A percentile compares a stretch with the other conserved stretches of the same genome.
phyloP scores from a whole-genome alignment of 768 basidiomycete genomes.

The Suillus subaureus region DNA sequence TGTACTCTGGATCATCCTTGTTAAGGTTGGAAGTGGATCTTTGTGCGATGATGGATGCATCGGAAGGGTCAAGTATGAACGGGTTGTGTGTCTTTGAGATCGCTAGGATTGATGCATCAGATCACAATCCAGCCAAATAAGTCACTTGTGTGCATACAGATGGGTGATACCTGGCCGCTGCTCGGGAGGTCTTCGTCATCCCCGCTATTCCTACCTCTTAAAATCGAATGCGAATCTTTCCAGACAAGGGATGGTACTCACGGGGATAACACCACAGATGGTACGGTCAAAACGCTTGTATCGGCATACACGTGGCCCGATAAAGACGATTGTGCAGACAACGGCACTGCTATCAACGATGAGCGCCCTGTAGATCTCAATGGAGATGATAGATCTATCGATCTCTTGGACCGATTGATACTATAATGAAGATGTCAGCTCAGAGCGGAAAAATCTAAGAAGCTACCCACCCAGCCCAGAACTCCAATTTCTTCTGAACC shows the following conservation, averaged over 20 bases:
- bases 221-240: background rate
- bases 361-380: conserved; percentile 24
- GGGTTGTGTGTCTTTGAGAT: conserved; percentile 24
- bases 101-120: conserved; percentile 21
- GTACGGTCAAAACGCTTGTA: conserved; percentile 33
- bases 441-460: background rate
- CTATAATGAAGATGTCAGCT: conserved; percentile 22
- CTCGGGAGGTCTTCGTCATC: conserved; percentile 74
- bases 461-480: conserved; percentile 49
- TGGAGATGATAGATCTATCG: conserved; percentile 29
- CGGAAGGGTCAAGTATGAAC: conserved; percentile 32
- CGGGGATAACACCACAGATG: conserved; percentile 44
- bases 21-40: conserved; percentile 1
- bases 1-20: conserved; percentile 25
- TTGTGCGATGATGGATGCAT: conserved; percentile 14
- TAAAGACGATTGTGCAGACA: conserved; percentile 38
- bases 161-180: conserved; percentile 76
- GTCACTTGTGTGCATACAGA: conserved; percentile 46
- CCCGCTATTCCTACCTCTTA: conserved; percentile 29
- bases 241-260: conserved; percentile 21
- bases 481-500: conserved; percentile 49
- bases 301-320: conserved; percentile 31
- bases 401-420: conserved; percentile 37
- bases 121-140: background rate
- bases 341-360: conserved; percentile 31